Conservation (phyloP, 2,329 filamentous ascomycete genomes). For the Pyricularia sp. region DNA sequence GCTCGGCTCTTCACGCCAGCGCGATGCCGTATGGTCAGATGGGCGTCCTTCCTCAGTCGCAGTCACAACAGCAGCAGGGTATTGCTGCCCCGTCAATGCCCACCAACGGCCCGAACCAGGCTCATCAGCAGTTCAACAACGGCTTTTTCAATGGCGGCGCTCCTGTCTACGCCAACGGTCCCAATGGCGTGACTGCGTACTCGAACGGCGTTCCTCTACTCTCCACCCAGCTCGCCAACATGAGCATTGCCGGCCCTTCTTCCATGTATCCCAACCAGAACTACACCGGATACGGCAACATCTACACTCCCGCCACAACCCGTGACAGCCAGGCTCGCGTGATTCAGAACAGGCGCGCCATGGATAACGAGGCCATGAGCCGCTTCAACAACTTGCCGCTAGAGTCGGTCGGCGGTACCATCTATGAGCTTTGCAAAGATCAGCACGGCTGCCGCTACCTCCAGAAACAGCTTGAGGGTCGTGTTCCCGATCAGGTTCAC, state of each 20-base stretch:
- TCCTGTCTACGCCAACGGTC: slow-evolving; percentile 19
- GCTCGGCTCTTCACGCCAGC: slow-evolving; percentile 69
- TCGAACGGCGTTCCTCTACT: slow-evolving; percentile 48
- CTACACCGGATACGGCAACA: slow-evolving; percentile 46
- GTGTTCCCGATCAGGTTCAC: slow-evolving; percentile 71
- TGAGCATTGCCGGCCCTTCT: slow-evolving; percentile 41
- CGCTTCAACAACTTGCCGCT: slow-evolving; percentile 78
- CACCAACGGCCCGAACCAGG: slow-evolving; percentile 8
- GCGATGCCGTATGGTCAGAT: slow-evolving; percentile 70
- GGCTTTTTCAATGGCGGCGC: slow-evolving; percentile 23
- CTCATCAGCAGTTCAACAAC: slow-evolving; percentile 16
- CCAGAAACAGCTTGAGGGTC: slow-evolving; percentile 94
- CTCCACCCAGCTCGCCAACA: slow-evolving; percentile 57
- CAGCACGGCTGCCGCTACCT: slow-evolving; percentile 96
- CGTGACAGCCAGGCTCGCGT: slow-evolving; percentile 69
- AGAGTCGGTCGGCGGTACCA: slow-evolving; percentile 70
- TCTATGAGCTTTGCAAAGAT: slow-evolving; percentile 91
- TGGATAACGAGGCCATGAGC: slow-evolving; percentile 67
- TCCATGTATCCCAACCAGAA: slow-evolving; percentile 46
- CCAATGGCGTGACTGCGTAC: slow-evolving; percentile 24
- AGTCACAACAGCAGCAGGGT: slow-evolving; percentile 14
- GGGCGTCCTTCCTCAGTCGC: slow-evolving; percentile 23
- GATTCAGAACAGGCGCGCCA: slow-evolving; percentile 64
- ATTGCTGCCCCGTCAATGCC: background rate
- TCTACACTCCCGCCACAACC: slow-evolving; percentile 44